Evolutionary conservation across 2,329 filamentous ascomycete species (phyloP).

Genomic region (Fusarium anguioides): DNA sequence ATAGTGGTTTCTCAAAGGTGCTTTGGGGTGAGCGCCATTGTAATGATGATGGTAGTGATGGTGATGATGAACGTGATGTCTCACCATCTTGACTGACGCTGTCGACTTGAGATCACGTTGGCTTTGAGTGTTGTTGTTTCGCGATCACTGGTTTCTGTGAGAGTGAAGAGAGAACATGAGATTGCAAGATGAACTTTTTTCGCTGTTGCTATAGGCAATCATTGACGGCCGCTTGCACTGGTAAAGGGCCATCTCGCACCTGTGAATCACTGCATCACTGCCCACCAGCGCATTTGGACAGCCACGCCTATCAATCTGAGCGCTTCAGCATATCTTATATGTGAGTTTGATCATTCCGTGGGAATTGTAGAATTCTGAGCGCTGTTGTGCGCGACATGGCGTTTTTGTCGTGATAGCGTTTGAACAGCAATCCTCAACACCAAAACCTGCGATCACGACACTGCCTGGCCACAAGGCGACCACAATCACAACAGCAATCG

Average conservation of each 20-base stretch:
- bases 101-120: too few relatives aligned
- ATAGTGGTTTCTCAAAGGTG: background rate
- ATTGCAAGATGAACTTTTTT: accelerated
- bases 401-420: background rate
- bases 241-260: background rate
- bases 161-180: background rate
- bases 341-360: accelerated
- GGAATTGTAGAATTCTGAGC: accelerated
- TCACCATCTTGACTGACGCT: background rate
- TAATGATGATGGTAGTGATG: background rate
- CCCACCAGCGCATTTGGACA: background rate
- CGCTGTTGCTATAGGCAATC: background rate
- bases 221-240: background rate
- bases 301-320: accelerated
- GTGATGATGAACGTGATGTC: background rate
- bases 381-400: accelerated
- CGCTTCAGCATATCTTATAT: accelerated
- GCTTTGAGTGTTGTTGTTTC: too few relatives aligned
- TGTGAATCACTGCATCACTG: background rate
- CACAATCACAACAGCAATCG: accelerated
- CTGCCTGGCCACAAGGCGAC: too few relatives aligned
- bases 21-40: too few relatives aligned
- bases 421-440: background rate
- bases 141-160: accelerated
- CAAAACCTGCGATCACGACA: background rate